Conservation (phyloP, 176 grass and related monocot genomes). For the Lolium multiflorum region DNA sequence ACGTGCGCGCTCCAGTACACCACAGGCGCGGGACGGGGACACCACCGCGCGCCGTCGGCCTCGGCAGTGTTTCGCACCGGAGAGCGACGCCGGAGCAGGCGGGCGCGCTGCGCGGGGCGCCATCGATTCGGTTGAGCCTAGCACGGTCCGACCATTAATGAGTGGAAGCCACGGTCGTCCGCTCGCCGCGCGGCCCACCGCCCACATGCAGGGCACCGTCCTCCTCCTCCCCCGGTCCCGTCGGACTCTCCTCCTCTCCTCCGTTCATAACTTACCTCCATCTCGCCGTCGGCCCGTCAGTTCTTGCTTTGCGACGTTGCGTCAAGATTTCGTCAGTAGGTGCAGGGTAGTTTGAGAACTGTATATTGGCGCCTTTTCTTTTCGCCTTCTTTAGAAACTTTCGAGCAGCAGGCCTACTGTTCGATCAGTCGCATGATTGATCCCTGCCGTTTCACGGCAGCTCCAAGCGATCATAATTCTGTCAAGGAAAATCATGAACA, state of each 20-base stretch:
- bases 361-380: background rate
- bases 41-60: background rate
- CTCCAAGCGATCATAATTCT: constrained; percentile 46
- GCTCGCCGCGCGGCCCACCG: background rate
- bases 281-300: background rate
- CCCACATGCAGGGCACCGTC: background rate
- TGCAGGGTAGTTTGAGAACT: background rate
- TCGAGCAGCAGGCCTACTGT: background rate
- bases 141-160: constrained; percentile 14
- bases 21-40: constrained; percentile 13
- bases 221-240: too few relatives aligned
- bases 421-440: constrained; percentile 20
- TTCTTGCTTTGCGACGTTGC: background rate
- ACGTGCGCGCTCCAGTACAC: background rate
- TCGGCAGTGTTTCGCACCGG: constrained; percentile 34
- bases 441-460: background rate
- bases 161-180: constrained; percentile 7
- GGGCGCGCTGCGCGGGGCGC: background rate
- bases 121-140: constrained; percentile 33
- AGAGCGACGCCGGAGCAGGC: constrained; percentile 42
- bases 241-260: too few relatives aligned
- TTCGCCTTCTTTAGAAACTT: background rate
- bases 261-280: background rate
- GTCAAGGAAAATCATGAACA: constrained; percentile 29
- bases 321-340: background rate